Evolutionary conservation across 768 basidiomycete genomes (phyloP), one percentile per base, ranked within the genome.

Genomic region (Pholiota molesta): DNA sequence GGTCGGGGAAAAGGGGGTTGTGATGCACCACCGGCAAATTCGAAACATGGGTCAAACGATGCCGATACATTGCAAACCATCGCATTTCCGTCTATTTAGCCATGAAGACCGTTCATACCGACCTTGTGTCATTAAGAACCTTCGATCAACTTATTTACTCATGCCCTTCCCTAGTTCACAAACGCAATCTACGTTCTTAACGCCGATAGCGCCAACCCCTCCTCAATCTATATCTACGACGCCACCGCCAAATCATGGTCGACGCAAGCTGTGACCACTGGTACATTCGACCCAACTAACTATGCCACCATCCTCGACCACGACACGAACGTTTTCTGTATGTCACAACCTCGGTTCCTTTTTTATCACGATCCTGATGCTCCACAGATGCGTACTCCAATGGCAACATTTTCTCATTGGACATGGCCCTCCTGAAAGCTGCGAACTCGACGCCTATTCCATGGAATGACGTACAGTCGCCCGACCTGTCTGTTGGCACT

Each of bases 301-400:
- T 89, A 88, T 68, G 81, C 78, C 28, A 84, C 91, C 28, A 87
- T 97, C 63, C 83, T 98, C 37, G 95, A 98, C 76, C 95, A 97
- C 65, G 95, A 98, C 73, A 98, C 95, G 54, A 95, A 97, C 64
- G 86, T 90, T 62, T 90, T 97, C 77, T 95, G 90, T 91, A 73
- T 65, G 81, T 75, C 56, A 56, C 47, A 57, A 47, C 21, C 26
- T 44, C 42, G 31, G 39, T 5, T 57, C 13, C 29, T 56, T 35
- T 54, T 16, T 62, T 8, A 1, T 8, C 19, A n/a, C 11, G 31
- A 35, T 63, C 54, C 40, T 17, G 35, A 29, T 57, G 33, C 16
- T 57, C 55, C 16, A 52, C 59, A 90, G 91, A 92, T 73, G 90
- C 88, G 0, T 76, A 91, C 61, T 89, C 89, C 4, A 76, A 84